Base-by-base conservation (phyloP, 2,329 filamentous ascomycete genomes). In the Cordyceps cateniannulata region DNA sequence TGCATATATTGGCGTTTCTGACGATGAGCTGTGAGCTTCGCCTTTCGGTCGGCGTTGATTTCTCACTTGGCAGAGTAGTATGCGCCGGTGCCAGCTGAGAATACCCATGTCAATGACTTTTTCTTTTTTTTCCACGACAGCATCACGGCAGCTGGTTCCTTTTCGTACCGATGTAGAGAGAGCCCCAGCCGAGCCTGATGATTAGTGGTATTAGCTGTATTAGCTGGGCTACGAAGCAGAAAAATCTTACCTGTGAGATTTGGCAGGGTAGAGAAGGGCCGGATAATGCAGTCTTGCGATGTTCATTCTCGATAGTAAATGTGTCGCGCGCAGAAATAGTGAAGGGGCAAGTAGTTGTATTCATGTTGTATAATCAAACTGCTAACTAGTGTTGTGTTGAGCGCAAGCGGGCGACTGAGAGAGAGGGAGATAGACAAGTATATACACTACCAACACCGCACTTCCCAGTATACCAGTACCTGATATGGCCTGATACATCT, bases 61-160 rank as follows among this genome's bases (percentile, higher is more conserved):
- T 87, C 88, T 71, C 85, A 84, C 82, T 99, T 99, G 65, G 95
- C 95, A 73, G 97, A 96, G 79, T 90, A 92, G 81, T 98, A 99
- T 69, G 93, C 92, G 65, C 88, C 90, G 66, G 86, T 95, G 71
- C 93, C 95, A 66, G 93, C 91, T 92, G 70, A 58, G 60, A 50
- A 32, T 62, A n/a, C 16, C 14, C 38, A 6, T 63, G 64, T 68
- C 63, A 65, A 63, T 38, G 55, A 25, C 63, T 63, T 60, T n/a
- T n/a, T n/a, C n/a, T n/a, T n/a, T n/a, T n/a, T 20, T 42, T 5
- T 18, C 22, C 22, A 18, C 3, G 14, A 18, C 18, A 7, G 12
- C 14, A 51, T 25, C 9, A 3, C 44, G 54, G 55, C 47, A 42
- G 18, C 4, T 22, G n/a, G 29, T 29, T 10, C 20, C 42, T 6